Evolutionary conservation across 1,139 yeast species (phyloP), one percentile per base, ranked within the genome.

Genomic region (Candida albicans): DNA sequence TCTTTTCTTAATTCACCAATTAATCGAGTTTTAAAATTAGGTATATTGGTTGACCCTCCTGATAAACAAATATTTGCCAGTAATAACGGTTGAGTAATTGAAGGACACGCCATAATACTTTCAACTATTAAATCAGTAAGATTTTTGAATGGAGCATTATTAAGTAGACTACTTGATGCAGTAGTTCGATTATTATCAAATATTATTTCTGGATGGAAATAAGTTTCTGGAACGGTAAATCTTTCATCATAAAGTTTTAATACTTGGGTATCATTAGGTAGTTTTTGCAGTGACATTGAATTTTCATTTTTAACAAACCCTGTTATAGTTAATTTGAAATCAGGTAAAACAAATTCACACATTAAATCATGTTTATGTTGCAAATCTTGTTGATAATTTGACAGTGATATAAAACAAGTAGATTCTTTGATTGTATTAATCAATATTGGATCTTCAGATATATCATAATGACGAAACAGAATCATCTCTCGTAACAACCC

Each of bases 401-500:
- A 3, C 3, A 58, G 53, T 2, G 36, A 10, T 37, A 91, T 81
- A 60, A 80, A 90, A 55, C 93, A 81, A 6, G 95, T 77, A 30
- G 79, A 71, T 56, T 93, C 96, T 58, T 95, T 93, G 52, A 95
- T 87, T 33, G 87, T 83, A 58, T 91, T 88, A 41, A 93, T 84
- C 41, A 95, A 68, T 7, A 87, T 74, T 0, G 96, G 87, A 62
- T 95, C 99, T 49, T 91, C 97, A 60, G 88, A 83, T 56, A 95
- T 91, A 58, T 95, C 95, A 64, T 91, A 93, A 66, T 95, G 95
- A 46, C 98, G 75, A 59, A 87, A 93, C 3, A 97, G 89, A 12
- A 93, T 79, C 36, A 88, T 73, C 56, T 93, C 99, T 49, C 90
- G 74, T 41, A 95, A 65, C 42, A 86, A 79, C 8, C 96, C 96